A percentile compares a stretch with the other conserved stretches of the same genome.
Evolutionary conservation across 176 grass and related monocot genomes (phyloP).

Genomic region (Bolboschoenus planiculmis): DNA sequence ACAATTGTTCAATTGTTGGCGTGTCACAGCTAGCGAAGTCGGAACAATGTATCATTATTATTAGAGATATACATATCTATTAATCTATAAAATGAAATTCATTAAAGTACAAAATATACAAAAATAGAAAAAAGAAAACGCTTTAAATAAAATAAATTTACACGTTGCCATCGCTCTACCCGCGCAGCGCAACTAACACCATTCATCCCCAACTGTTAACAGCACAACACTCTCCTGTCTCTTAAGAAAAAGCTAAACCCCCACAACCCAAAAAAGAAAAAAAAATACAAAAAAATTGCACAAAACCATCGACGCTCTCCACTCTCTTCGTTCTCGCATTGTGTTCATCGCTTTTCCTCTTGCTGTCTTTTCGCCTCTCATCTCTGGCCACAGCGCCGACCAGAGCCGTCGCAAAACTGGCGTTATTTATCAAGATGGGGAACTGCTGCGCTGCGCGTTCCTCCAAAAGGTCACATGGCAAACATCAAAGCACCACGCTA

Average conservation of each 20-base stretch:
- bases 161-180: not conserved
- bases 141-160: not conserved
- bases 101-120: not conserved
- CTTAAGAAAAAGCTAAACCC: constrained; percentile 11
- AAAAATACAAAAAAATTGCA: not conserved
- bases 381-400: not conserved
- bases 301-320: not conserved
- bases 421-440: constrained; percentile 15
- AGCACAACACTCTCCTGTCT: not conserved
- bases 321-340: constrained; percentile 3
- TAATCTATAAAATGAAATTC: not conserved
- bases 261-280: not conserved
- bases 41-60: not conserved
- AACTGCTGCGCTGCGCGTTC: constrained; percentile 17
- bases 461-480: not conserved
- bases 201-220: constrained; percentile 21
- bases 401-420: not conserved
- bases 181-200: constrained; percentile 11
- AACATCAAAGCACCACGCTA: not conserved
- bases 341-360: not conserved
- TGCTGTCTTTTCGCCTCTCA: not conserved
- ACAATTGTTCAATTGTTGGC: not conserved
- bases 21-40: not conserved
- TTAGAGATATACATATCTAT: not conserved
- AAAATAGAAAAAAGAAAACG: constrained; percentile 17